A percentile compares a stretch with the other conserved stretches of the same genome.
phyloP scores from a whole-genome alignment of 371 early-diverging fungal species.

The Lichtheimia ornata region DNA sequence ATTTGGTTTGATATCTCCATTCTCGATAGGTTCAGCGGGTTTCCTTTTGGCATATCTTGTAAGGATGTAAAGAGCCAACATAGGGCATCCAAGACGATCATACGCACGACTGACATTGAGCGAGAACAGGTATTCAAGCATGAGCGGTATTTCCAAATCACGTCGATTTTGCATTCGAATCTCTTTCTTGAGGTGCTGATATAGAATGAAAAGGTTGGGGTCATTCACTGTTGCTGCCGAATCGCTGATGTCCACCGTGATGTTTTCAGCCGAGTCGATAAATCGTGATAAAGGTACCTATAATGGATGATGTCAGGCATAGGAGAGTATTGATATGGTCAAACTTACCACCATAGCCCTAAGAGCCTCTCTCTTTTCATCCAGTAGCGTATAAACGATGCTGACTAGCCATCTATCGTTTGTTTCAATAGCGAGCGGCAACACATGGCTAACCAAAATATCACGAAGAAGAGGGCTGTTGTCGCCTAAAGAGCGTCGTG shows the following conservation, averaged over 20 bases:
- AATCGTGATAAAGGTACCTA: neutral
- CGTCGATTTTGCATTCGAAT: conserved; percentile 16
- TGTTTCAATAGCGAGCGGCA: conserved; percentile 41
- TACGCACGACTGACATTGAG: conserved; percentile 65
- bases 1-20: neutral
- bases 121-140: conserved; percentile 59
- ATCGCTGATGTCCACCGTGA: conserved; percentile 9
- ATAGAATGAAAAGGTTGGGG: conserved; percentile 79
- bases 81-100: conserved; percentile 77
- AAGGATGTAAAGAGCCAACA: conserved; percentile 69
- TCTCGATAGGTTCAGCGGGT: neutral
- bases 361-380: conserved; percentile 64
- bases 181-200: conserved; percentile 64
- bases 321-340: no score
- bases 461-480: conserved; percentile 62
- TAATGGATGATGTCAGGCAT: neutral
- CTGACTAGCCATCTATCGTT: conserved; percentile 80
- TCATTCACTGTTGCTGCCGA: conserved; percentile 50
- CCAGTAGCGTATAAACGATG: conserved; percentile 65
- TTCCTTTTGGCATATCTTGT: conserved; percentile 1
- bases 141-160: conserved; percentile 20
- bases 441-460: conserved; percentile 43
- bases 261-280: neutral
- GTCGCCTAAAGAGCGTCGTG: conserved; percentile 47
- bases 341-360: conserved; percentile 61